Base-by-base conservation (phyloP, 2,329 filamentous ascomycete genomes). In the Achaetomium macrosporum region DNA sequence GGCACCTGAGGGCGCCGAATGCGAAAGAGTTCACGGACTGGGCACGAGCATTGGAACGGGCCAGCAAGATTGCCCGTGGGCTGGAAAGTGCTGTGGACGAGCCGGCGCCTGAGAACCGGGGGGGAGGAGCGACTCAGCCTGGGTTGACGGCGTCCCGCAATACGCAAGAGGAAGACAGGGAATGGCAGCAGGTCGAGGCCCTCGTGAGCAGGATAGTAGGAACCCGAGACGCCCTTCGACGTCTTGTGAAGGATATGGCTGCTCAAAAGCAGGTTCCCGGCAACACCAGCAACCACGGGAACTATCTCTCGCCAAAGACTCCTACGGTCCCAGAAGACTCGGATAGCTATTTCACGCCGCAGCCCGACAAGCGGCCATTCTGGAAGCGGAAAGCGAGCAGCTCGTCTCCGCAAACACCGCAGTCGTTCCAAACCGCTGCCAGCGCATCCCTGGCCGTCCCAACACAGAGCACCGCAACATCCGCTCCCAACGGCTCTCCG, bases 321-420 rank as follows among this genome's bases (percentile, higher is more conserved):
- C 70, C 73, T 2, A 67, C 68, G 13, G 62, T 70, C 2, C 65
- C 73, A 2, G 77, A 80, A 19, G 79, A 79, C 15, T 66, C 68
- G 2, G 81, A 79, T 35, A 74, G 81, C 53, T 85, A 84, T 61
- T 83, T 82, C 29, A 60, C 71, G 2, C 60, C 68, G 9, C 61
- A 65, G 8, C 63, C 70, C 3, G 83, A 90, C 50, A 89, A 77
- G 66, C 80, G 83, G 54, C 76, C 89, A 0, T 97, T 99, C 65
- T 99, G 93, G 93, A 95, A 90, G 68, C 83, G 92, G 44, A 96
- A 95, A 70, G 76, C 85, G 1, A 91, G 84, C 62, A 73, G 46
- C n/a, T 44, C 73, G 1, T 68, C 76, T 17, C 67, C 72, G 2
- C 64, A 74, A 30, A 67, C 71, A 5, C 69, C 76, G 2, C 66